Percentiles rank a stretch among this genome's conserved stretches.
Evolutionary conservation across 306 rosid species (phyloP).

Genomic region (Luffa acutangula): DNA sequence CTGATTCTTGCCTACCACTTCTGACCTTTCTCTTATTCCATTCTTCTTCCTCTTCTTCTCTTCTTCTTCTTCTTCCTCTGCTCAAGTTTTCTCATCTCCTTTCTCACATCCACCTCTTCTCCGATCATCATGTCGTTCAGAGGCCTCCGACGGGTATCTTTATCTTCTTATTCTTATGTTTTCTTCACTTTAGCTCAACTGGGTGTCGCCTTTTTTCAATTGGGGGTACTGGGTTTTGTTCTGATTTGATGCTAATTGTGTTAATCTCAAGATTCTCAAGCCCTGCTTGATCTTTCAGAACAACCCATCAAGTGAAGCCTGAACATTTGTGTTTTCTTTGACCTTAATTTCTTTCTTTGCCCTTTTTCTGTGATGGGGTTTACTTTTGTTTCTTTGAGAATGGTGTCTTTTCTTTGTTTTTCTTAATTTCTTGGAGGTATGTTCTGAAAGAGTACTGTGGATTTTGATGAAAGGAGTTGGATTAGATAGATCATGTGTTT

Average conservation of each 20-base stretch:
- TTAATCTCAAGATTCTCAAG: neutral
- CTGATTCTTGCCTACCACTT: slow-evolving; percentile 4
- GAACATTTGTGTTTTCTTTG: neutral
- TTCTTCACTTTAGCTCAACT: neutral
- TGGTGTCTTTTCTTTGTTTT: neutral
- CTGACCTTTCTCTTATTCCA: slow-evolving; percentile 7
- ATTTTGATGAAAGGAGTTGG: neutral
- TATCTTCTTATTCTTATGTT: neutral
- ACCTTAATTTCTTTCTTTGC: neutral
- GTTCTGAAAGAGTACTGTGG: neutral
- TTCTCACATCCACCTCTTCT: neutral
- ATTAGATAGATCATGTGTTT: neutral
- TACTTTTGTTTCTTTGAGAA: neutral
- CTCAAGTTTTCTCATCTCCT: neutral
- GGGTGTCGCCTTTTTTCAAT: neutral
- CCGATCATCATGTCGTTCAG: slow-evolving; percentile 10
- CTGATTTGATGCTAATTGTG: neutral
- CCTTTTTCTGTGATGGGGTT: neutral
- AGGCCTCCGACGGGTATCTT: slow-evolving; percentile 12
- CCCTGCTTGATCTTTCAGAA: neutral
- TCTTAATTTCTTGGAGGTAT: neutral
- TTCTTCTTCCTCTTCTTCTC: neutral
- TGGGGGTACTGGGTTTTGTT: neutral
- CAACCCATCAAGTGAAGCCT: neutral
- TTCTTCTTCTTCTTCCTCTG: neutral